Conservation (phyloP, 2,329 filamentous ascomycete species). For the Talaromyces sp. region DNA sequence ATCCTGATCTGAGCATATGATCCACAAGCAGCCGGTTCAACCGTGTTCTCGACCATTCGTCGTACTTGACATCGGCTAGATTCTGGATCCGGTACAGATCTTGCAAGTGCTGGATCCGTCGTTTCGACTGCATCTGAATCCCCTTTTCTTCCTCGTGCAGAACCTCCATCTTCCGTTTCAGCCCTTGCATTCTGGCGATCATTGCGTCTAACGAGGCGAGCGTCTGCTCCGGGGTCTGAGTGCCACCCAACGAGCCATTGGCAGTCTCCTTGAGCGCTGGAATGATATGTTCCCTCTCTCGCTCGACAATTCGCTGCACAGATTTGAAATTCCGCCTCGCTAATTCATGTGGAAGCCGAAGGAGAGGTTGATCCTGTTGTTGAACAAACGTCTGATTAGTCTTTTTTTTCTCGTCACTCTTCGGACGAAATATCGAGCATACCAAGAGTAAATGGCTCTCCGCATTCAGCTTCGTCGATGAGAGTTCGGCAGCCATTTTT, state of each 20-base stretch:
- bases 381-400: conserved; percentile 8
- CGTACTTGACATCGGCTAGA: conserved; percentile 88
- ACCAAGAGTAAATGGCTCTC: conserved; percentile 47
- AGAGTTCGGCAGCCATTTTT: conserved; percentile 38
- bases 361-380: conserved; percentile 78
- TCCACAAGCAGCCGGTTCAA: conserved; percentile 86
- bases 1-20: conserved; percentile 80
- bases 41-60: conserved; percentile 76
- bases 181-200: conserved; percentile 73
- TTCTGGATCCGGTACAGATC: conserved; percentile 73
- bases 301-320: conserved; percentile 46
- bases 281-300: conserved; percentile 42
- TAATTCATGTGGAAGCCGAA: conserved; percentile 87
- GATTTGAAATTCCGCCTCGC: conserved; percentile 91
- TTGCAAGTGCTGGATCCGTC: conserved; percentile 73
- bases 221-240: conserved; percentile 62
- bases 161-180: conserved; percentile 78
- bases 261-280: conserved; percentile 46
- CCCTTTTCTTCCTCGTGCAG: conserved; percentile 73
- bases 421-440: conserved; percentile 14
- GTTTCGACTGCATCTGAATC: conserved; percentile 68
- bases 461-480: conserved; percentile 43
- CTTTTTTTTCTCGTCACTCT: background rate
- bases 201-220: conserved; percentile 77
- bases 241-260: conserved; percentile 59